Evolutionary conservation across 1,284 basidiomycete species (phyloP).

Genomic region (Ustilago shanxiensis): DNA sequence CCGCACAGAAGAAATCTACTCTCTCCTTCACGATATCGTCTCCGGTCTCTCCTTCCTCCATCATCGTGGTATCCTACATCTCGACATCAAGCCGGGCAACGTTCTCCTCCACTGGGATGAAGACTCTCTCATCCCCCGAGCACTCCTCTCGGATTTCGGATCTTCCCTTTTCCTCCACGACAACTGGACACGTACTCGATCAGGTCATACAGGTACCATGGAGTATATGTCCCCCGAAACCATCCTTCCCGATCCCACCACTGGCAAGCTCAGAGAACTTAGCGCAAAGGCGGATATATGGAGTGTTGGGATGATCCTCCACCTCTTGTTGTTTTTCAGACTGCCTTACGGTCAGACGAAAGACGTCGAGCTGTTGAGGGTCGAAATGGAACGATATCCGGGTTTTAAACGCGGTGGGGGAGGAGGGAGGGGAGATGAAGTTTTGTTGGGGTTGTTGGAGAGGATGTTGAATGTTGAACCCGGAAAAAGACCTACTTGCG

Average conservation of each 20-base stretch:
- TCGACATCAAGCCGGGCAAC: conserved; percentile 93
- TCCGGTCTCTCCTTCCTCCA: conserved; percentile 65
- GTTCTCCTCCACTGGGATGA: conserved; percentile 92
- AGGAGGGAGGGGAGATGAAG: conserved; percentile 77
- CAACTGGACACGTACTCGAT: conserved; percentile 68
- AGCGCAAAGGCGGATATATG: conserved; percentile 80
- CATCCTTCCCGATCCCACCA: conserved; percentile 71
- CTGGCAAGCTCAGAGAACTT: conserved; percentile 79
- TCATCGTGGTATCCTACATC: conserved; percentile 77
- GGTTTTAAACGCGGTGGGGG: conserved; percentile 73
- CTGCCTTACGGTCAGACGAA: conserved; percentile 72
- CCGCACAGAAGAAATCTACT: conserved; percentile 63
- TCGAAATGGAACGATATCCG: conserved; percentile 80
- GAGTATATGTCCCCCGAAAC: conserved; percentile 83
- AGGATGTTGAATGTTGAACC: conserved; percentile 78
- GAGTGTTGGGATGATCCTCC: conserved; percentile 84
- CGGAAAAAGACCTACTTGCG: conserved; percentile 77
- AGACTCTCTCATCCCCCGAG: conserved; percentile 79
- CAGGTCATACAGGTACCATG: conserved; percentile 92
- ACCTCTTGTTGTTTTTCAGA: conserved; percentile 88
- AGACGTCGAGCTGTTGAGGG: conserved; percentile 78
- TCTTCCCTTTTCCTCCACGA: conserved; percentile 75
- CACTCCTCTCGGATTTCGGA: conserved; percentile 93
- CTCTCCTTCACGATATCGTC: conserved; percentile 59
- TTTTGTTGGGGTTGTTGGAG: conserved; percentile 80